Percentiles rank a stretch among this genome's conserved stretches.
These are phyloP conservation scores for Rhodotorula paludigena DNA, from an alignment of 768 basidiomycete genomes.

Conservation along the genomic window DNA sequence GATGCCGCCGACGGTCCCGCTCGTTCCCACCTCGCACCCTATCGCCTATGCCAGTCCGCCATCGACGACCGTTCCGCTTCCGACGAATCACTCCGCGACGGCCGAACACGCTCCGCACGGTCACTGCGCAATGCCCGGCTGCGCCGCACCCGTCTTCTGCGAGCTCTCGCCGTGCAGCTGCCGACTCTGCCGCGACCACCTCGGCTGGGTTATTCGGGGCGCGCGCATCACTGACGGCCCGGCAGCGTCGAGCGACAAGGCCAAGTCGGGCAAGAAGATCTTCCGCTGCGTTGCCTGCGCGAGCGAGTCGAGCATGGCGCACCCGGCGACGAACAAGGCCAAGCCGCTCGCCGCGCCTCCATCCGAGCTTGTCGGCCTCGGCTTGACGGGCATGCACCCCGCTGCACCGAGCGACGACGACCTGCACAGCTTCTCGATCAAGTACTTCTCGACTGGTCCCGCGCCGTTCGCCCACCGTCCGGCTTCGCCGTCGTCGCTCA, in stretches of 20 bases:
- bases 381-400: background rate
- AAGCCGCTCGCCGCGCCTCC: background rate
- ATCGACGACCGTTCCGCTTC: no score
- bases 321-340: background rate
- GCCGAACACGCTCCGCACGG: background rate
- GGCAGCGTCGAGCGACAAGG: background rate
- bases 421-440: constrained; percentile 17
- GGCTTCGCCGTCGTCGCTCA: background rate
- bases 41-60: background rate
- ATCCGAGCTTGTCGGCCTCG: background rate
- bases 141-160: background rate
- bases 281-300: constrained; percentile 9
- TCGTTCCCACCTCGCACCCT: background rate
- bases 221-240: background rate
- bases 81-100: no score
- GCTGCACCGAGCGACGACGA: background rate
- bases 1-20: no score
- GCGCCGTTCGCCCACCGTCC: background rate
- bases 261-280: background rate
- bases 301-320: background rate
- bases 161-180: constrained; percentile 21
- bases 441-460: constrained; percentile 20
- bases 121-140: background rate
- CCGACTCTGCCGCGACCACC: constrained; percentile 25
- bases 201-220: background rate